Evolutionary conservation across 495 filamentous ascomycete species (phyloP), one percentile per base, ranked within the genome.

Genomic region (Hapsidospora chrysogenum): DNA sequence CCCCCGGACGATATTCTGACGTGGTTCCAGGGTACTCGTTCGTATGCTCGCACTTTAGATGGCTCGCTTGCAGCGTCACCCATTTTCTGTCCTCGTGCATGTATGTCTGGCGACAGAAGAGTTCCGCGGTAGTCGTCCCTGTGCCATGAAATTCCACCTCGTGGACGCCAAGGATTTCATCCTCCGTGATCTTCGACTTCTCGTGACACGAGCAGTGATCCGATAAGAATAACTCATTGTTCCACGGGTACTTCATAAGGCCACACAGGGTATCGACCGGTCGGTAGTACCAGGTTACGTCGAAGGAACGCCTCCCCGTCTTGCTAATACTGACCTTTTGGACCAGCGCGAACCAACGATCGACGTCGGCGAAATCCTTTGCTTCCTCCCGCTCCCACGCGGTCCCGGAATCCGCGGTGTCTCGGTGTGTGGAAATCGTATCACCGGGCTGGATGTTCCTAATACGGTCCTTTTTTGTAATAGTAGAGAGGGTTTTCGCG

Each of bases 171-270:
- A 73, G 34, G 6, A 83, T 54, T 22, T 78, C 64, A 1, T 57
- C 43, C 11, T 53, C 53, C 4, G 61, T 41, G n/a, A 77, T 57
- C 20, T 60, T 50, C 5, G 35, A 35, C 27, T 29, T 54, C 10
- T 57, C 60, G 10, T 52, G 51, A 39, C 81, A 85, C 10, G 74
- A 76, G 50, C 81, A 86, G 39, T 85, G 72, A 43, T 84, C 71
- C 0, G 76, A 80, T 7, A 86, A 53, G 46, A 86, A 86, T 0
- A 85, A 51, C 47, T 86, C 81, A 38, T 82, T 76, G 0, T 51
- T 38, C 44, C 64, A 72, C 2, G 76, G 78, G 44, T 85, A 86
- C 13, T 60, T 56, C 55, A 72, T 70, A 10, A 62, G 54, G 2
- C 60, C 60, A 35, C 80, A 75, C 0, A 66, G 68, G 3, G 79